Evolutionary conservation across 176 grass and related monocot species (phyloP).

Genomic region (Aegilops tauschii): DNA sequence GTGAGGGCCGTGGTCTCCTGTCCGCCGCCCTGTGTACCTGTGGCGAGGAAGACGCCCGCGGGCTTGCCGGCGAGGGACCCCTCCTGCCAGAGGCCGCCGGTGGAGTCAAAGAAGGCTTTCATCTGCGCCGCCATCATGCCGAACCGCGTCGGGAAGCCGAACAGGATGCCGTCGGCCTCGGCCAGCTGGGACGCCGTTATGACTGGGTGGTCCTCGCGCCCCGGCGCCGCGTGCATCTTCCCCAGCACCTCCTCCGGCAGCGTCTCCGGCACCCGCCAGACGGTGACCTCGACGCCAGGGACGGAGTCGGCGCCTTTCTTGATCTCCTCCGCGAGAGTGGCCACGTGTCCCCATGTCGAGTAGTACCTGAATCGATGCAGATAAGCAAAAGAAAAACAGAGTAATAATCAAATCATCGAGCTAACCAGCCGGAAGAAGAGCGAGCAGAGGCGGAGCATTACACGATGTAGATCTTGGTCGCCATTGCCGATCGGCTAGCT

Average conservation of each 20-base stretch:
- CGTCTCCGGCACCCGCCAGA: slow-evolving; percentile 1
- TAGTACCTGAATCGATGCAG: background rate
- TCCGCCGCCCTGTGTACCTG: slow-evolving; percentile 77
- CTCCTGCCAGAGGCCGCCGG: slow-evolving; percentile 53
- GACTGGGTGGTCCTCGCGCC: slow-evolving; percentile 1
- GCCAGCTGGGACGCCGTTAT: background rate
- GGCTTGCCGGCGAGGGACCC: slow-evolving; percentile 68
- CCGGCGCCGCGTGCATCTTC: slow-evolving; percentile 13
- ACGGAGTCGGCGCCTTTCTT: background rate
- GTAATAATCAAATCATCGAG: too few relatives aligned
- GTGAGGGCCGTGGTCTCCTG: slow-evolving; percentile 74
- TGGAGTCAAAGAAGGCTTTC: slow-evolving; percentile 61
- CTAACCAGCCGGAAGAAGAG: too few relatives aligned
- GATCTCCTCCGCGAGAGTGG: background rate
- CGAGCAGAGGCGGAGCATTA: too few relatives aligned
- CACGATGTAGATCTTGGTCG: too few relatives aligned
- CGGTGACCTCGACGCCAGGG: background rate
- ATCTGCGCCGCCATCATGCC: slow-evolving; percentile 66
- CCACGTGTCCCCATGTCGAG: background rate
- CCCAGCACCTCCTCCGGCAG: slow-evolving; percentile 6
- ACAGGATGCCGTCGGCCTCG: background rate
- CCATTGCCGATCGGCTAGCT: too few relatives aligned
- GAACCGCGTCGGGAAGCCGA: slow-evolving; percentile 31
- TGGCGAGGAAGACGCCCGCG: slow-evolving; percentile 73
- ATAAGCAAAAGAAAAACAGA: too few relatives aligned